Evolutionary conservation across 2,329 filamentous ascomycete genomes (phyloP).

Genomic region (Chaetomium sp.): DNA sequence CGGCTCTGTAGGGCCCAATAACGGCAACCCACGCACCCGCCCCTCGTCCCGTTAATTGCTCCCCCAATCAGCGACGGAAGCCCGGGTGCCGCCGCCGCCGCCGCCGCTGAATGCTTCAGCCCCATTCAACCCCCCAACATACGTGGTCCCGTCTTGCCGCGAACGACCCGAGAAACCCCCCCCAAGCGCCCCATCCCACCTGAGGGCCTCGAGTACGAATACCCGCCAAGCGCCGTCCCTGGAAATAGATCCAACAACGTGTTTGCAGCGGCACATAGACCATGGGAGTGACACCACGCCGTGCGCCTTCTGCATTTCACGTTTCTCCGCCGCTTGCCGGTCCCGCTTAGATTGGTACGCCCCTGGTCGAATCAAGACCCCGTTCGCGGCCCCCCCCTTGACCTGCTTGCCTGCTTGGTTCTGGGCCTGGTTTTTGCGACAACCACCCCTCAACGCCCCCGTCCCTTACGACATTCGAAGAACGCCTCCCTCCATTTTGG

Average conservation of each 20-base stretch:
- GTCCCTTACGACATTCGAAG: conserved; percentile 14
- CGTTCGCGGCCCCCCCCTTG: conserved; percentile 9
- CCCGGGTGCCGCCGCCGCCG: conserved; percentile 29
- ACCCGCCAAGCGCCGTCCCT: conserved; percentile 23
- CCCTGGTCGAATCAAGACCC: conserved; percentile 9
- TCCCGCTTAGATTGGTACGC: conserved; percentile 17
- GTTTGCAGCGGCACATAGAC: conserved; percentile 26
- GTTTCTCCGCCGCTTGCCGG: conserved; percentile 15
- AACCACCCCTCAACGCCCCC: conserved; percentile 17
- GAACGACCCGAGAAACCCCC: background rate
- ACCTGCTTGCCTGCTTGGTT: conserved; percentile 9
- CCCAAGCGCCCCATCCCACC: conserved; percentile 25
- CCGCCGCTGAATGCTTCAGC: conserved; percentile 29
- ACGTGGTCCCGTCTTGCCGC: conserved; percentile 26
- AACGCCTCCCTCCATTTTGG: conserved; percentile 18
- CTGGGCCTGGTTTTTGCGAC: conserved; percentile 21
- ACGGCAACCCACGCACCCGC: conserved; percentile 32
- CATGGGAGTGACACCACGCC: conserved; percentile 31
- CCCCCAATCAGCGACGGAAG: conserved; percentile 35
- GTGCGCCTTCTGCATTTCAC: conserved; percentile 19
- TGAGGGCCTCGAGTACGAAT: conserved; percentile 3
- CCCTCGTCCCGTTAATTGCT: conserved; percentile 31
- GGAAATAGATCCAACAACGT: conserved; percentile 31
- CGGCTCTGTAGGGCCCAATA: conserved; percentile 29
- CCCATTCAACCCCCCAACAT: conserved; percentile 24